A percentile compares a stretch with the other conserved stretches of the same genome.
Evolutionary conservation across 768 basidiomycete species (phyloP).

Genomic region (Pleurotus tuoliensis): DNA sequence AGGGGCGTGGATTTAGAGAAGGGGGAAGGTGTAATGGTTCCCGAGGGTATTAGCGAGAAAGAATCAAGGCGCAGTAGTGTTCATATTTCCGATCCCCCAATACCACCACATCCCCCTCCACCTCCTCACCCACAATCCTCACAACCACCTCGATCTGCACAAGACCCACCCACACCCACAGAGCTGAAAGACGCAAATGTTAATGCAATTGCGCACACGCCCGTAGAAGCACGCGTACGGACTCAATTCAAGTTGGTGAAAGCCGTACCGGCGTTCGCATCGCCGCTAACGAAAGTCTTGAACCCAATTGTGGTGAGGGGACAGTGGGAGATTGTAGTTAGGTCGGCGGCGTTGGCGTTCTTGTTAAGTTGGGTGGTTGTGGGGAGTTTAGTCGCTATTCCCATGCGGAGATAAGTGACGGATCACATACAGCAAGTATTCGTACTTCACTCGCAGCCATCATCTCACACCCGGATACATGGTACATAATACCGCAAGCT

Average conservation of each 20-base stretch:
- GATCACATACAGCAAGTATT: too few species aligned
- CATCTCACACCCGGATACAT: too few species aligned
- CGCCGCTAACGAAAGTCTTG: slow-evolving; percentile 65
- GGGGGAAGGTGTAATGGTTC: slow-evolving; percentile 12
- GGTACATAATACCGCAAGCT: too few species aligned
- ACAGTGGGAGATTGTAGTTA: slow-evolving; percentile 81
- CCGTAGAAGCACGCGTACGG: slow-evolving; percentile 21
- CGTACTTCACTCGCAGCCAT: too few species aligned
- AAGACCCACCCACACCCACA: neutral
- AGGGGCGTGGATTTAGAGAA: slow-evolving; percentile 9
- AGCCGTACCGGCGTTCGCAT: slow-evolving; percentile 66
- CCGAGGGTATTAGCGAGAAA: neutral
- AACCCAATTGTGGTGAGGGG: slow-evolving; percentile 70
- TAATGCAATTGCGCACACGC: slow-evolving; percentile 10
- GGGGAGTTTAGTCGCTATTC: slow-evolving; percentile 38
- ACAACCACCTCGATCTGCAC: neutral
- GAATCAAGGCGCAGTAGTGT: neutral
- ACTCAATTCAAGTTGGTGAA: slow-evolving; percentile 42
- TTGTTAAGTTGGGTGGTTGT: slow-evolving; percentile 38
- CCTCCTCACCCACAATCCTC: neutral
- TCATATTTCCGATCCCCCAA: neutral
- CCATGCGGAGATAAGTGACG: slow-evolving; percentile 17
- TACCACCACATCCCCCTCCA: neutral
- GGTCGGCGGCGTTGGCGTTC: slow-evolving; percentile 48
- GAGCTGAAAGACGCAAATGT: neutral